Percentiles rank a stretch among this genome's conserved stretches.
phyloP scores from a whole-genome alignment of 768 basidiomycete species.

The Dacryopinax spathularia region DNA sequence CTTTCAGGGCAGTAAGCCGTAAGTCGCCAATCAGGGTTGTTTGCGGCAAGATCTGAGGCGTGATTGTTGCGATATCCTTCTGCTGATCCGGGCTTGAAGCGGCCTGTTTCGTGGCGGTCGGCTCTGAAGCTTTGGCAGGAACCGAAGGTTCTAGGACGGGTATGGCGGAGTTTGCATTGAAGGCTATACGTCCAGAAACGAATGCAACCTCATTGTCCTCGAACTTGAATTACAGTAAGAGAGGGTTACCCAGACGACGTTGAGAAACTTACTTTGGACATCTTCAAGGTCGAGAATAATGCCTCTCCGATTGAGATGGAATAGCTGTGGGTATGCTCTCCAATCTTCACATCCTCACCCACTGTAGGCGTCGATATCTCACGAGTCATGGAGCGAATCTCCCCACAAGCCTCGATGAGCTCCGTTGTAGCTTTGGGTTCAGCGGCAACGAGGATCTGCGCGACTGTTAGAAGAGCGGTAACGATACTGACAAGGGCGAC shows the following conservation, averaged over 20 bases:
- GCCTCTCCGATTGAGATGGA: constrained; percentile 89
- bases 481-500: constrained; percentile 14
- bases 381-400: constrained; percentile 79
- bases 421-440: constrained; percentile 47
- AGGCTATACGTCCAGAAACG: constrained; percentile 74
- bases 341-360: constrained; percentile 76
- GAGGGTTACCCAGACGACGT: background rate
- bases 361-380: constrained; percentile 70
- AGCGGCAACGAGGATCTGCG: constrained; percentile 80
- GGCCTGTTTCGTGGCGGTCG: constrained; percentile 17
- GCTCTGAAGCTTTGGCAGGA: constrained; percentile 5
- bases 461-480: background rate
- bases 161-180: constrained; percentile 74
- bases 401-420: constrained; percentile 65
- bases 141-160: constrained; percentile 62
- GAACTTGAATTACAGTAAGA: constrained; percentile 41
- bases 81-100: constrained; percentile 16
- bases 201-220: constrained; percentile 96
- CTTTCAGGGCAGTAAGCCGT: constrained; percentile 76
- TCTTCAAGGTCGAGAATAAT: constrained; percentile 58
- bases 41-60: constrained; percentile 58
- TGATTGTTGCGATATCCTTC: constrained; percentile 18
- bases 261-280: constrained; percentile 60
- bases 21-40: constrained; percentile 97
- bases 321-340: constrained; percentile 90